These are phyloP conservation scores for Calendula officinalis DNA, from an alignment of 129 eudicot species.

Conservation along the genomic window DNA sequence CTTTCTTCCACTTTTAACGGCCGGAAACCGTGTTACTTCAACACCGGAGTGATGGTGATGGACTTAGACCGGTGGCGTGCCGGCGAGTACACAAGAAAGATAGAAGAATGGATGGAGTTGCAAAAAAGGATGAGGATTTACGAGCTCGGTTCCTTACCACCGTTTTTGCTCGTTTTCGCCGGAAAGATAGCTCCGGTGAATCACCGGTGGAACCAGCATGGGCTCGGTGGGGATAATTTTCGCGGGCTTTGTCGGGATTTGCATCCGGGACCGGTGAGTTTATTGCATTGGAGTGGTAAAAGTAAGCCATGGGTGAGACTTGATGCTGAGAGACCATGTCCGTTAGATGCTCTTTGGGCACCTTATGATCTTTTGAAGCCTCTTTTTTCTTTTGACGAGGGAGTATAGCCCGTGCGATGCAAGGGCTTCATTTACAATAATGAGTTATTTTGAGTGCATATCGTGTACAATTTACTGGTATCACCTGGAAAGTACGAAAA, in stretches of 20 bases:
- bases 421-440: too few relatives aligned
- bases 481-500: too few relatives aligned
- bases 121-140: constrained; percentile 55
- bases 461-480: too few relatives aligned
- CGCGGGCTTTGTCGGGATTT: constrained; percentile 51
- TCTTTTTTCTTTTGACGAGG: constrained; percentile 36
- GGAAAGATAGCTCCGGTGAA: constrained; percentile 53
- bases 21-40: constrained; percentile 54
- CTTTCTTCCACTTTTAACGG: constrained; percentile 23
- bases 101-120: constrained; percentile 64
- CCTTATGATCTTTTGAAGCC: constrained; percentile 44
- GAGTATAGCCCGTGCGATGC: too few relatives aligned
- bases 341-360: constrained; percentile 44
- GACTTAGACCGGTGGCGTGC: constrained; percentile 45
- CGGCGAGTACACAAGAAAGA: constrained; percentile 41
- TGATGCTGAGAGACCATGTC: constrained; percentile 42
- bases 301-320: constrained; percentile 48
- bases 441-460: too few relatives aligned
- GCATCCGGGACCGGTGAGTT: constrained; percentile 69
- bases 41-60: constrained; percentile 68
- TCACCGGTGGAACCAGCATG: constrained; percentile 70
- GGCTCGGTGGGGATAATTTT: constrained; percentile 60
- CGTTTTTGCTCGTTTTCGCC: constrained; percentile 53
- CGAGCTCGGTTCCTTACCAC: constrained; percentile 55
- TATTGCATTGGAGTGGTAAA: constrained; percentile 50